Percentiles rank a stretch among this genome's conserved stretches.
These are phyloP conservation scores for Hydrangea macrophylla DNA, from an alignment of 148 eudicot species.

Conservation along the genomic window DNA sequence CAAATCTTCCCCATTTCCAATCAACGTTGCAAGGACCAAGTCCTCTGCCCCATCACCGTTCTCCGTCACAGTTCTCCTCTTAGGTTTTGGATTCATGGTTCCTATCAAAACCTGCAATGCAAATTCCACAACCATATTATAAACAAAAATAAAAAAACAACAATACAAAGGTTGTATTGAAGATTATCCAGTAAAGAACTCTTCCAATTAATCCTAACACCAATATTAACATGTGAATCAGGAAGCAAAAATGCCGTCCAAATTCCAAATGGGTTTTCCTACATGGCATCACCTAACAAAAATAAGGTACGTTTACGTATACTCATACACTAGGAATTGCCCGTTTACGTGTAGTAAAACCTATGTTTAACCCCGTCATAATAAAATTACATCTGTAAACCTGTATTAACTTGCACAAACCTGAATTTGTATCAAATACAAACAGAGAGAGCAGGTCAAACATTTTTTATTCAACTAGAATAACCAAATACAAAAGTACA, in stretches of 20 bases:
- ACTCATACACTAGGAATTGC: slow-evolving; percentile 13
- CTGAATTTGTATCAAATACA: too few species aligned
- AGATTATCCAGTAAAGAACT: too few species aligned
- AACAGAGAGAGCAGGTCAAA: too few species aligned
- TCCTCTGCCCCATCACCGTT: slow-evolving; percentile 86
- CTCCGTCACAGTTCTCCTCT: slow-evolving; percentile 60
- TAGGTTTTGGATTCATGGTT: slow-evolving; percentile 62
- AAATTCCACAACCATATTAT: not conserved
- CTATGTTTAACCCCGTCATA: too few species aligned
- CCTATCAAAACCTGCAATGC: slow-evolving; percentile 21
- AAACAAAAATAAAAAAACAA: not conserved
- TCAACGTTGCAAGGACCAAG: slow-evolving; percentile 74
- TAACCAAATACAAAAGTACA: too few species aligned
- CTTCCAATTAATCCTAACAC: not conserved
- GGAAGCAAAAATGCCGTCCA: not conserved
- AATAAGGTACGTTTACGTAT: too few species aligned
- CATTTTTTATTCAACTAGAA: too few species aligned
- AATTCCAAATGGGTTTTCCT: not conserved
- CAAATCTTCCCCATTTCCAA: slow-evolving; percentile 86
- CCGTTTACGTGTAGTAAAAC: too few species aligned
- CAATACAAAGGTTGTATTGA: not conserved
- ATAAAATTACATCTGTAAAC: too few species aligned
- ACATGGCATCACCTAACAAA: too few species aligned
- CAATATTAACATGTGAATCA: not conserved
- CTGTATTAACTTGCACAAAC: too few species aligned